Evolutionary conservation across 75 land plant genomes (phyloP).

Genomic region (Picea sitchensis): DNA sequence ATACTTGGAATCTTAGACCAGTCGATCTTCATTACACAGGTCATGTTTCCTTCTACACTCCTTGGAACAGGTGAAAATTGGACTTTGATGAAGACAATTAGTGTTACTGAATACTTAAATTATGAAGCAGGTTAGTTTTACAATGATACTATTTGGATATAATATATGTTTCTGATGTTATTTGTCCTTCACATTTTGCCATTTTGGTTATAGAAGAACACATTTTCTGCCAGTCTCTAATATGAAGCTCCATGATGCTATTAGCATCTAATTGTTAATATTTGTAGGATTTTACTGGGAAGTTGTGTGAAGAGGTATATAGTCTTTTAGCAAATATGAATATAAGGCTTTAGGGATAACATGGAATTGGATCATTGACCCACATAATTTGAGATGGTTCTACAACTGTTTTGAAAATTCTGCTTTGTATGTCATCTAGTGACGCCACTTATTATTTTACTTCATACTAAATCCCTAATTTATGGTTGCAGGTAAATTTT

Average conservation of each 20-base stretch:
- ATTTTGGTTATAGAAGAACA: background rate
- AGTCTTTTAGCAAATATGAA: too few species aligned
- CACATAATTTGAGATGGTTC: background rate
- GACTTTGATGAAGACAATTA: conserved; percentile 96
- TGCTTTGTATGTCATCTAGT: background rate
- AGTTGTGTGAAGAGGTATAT: too few species aligned
- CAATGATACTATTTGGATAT: background rate
- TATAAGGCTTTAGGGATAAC: too few species aligned
- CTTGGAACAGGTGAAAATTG: conserved; percentile 91
- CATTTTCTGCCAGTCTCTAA: background rate
- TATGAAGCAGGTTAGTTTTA: conserved; percentile 84
- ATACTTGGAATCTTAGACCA: background rate
- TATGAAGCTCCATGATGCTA: background rate
- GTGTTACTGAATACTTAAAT: conserved; percentile 96
- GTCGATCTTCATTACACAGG: conserved; percentile 34
- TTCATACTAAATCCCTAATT: background rate
- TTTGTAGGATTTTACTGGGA: background rate
- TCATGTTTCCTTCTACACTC: conserved; percentile 93
- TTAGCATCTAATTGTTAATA: background rate
- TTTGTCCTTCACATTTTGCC: background rate
- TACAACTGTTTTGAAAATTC: background rate
- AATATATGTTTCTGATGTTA: background rate
- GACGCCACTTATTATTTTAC: background rate
- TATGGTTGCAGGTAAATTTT: conserved; percentile 78
- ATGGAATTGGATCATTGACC: too few species aligned